Percentiles rank a stretch among this genome's conserved stretches.
phyloP scores from a whole-genome alignment of 129 eudicot species.

The Escallonia herrerae region DNA sequence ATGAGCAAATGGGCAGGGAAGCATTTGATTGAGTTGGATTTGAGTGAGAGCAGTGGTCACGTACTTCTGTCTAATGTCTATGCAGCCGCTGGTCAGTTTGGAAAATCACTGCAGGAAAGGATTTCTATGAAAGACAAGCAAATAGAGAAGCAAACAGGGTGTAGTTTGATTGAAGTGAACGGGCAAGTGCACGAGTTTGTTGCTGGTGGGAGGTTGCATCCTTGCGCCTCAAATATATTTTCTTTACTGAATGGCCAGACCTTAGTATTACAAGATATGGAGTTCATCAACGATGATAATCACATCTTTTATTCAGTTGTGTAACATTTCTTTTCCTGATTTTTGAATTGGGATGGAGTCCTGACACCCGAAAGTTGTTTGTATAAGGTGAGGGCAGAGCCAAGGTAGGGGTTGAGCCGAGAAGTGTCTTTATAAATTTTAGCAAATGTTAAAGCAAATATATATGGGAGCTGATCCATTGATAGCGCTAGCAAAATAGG shows the following conservation, averaged over 20 bases:
- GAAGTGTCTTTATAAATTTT: no score
- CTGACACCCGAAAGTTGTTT: no score
- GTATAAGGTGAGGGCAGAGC: no score
- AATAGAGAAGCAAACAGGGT: constrained; percentile 46
- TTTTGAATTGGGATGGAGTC: no score
- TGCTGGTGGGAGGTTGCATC: constrained; percentile 47
- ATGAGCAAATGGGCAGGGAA: constrained; percentile 45
- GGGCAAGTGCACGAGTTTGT: constrained; percentile 68
- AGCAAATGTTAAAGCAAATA: no score
- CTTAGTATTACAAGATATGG: constrained; percentile 13
- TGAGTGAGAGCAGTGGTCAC: constrained; percentile 34
- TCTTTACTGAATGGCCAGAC: constrained; percentile 12
- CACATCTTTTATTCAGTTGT: not conserved
- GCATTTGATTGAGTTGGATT: constrained; percentile 35
- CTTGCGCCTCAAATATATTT: constrained; percentile 20
- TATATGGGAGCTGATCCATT: no score
- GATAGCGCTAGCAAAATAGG: no score
- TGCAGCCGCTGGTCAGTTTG: constrained; percentile 48
- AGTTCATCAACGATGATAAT: not conserved
- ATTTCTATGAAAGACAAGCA: constrained; percentile 41
- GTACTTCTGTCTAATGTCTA: constrained; percentile 59
- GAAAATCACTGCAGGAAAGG: constrained; percentile 49
- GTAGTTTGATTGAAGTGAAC: constrained; percentile 59
- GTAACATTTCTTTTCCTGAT: no score
- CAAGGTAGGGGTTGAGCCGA: no score